These are phyloP conservation scores for Fusarium hainanense DNA, from an alignment of 2,329 filamentous ascomycete genomes.

Conservation along the genomic window DNA sequence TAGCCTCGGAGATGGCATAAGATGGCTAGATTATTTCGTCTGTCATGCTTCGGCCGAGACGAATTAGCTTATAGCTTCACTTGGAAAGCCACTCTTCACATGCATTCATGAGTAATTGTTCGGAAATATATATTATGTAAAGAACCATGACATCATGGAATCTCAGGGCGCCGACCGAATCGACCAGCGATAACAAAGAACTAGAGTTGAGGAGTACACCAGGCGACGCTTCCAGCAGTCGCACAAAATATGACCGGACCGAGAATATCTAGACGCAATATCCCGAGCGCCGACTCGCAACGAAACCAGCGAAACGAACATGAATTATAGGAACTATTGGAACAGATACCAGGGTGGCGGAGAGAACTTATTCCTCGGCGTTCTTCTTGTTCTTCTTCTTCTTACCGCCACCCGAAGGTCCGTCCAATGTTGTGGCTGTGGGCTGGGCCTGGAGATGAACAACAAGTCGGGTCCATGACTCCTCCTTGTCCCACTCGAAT, in stretches of 20 bases:
- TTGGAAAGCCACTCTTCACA: not conserved
- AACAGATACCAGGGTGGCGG: slow-evolving; percentile 51
- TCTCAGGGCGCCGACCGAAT: slow-evolving; percentile 31
- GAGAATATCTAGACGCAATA: slow-evolving; percentile 58
- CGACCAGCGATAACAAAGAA: slow-evolving; percentile 38
- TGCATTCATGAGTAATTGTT: not conserved
- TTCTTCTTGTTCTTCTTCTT: slow-evolving; percentile 81
- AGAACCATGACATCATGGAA: slow-evolving; percentile 26
- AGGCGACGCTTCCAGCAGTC: slow-evolving; percentile 45
- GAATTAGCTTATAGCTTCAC: no score
- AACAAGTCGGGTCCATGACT: slow-evolving; percentile 87
- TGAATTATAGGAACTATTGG: slow-evolving; percentile 54
- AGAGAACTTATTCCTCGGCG: slow-evolving; percentile 55
- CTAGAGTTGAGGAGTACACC: slow-evolving; percentile 44
- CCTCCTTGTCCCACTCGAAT: slow-evolving; percentile 96
- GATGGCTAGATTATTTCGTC: no score
- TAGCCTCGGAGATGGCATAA: no score
- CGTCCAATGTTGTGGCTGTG: slow-evolving; percentile 53
- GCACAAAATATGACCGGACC: slow-evolving; percentile 47
- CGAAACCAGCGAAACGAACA: slow-evolving; percentile 55
- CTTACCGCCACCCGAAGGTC: slow-evolving; percentile 60
- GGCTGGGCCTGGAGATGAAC: slow-evolving; percentile 85
- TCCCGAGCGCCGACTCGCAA: slow-evolving; percentile 56
- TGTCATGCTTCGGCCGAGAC: no score
- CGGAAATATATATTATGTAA: slow-evolving; percentile 39